These are phyloP conservation scores for Colletotrichum lentis DNA, from an alignment of 2,329 filamentous ascomycete species.

Conservation along the genomic window DNA sequence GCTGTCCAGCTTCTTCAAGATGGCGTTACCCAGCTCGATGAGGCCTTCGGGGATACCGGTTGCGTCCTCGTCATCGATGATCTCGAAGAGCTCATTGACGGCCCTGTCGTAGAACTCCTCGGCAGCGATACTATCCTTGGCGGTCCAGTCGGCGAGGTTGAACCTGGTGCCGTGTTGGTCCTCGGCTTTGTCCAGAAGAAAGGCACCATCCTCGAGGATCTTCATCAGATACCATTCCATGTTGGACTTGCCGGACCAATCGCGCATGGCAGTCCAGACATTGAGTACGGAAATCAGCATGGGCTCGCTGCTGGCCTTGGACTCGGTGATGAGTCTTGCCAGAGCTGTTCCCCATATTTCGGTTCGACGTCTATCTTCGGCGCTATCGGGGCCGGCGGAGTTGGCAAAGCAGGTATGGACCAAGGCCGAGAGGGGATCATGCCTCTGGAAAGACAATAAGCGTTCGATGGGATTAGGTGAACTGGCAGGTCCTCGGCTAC, in stretches of 20 bases:
- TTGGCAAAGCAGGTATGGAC: slow-evolving; percentile 91
- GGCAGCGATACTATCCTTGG: slow-evolving; percentile 81
- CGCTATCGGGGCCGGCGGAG: slow-evolving; percentile 80
- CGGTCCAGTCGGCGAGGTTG: slow-evolving; percentile 76
- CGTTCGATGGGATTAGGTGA: slow-evolving; percentile 77
- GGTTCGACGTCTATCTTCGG: slow-evolving; percentile 80
- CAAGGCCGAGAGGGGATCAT: slow-evolving; percentile 84
- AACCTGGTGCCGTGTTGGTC: slow-evolving; percentile 76
- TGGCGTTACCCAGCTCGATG: slow-evolving; percentile 83
- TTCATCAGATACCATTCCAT: slow-evolving; percentile 96
- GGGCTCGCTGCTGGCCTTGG: slow-evolving; percentile 78
- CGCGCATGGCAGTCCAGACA: slow-evolving; percentile 84
- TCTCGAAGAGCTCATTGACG: slow-evolving; percentile 80
- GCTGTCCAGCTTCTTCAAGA: slow-evolving; percentile 77
- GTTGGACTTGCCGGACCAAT: slow-evolving; percentile 88
- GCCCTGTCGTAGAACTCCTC: slow-evolving; percentile 90
- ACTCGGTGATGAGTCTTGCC: slow-evolving; percentile 80
- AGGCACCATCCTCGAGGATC: slow-evolving; percentile 90
- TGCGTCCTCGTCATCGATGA: slow-evolving; percentile 84
- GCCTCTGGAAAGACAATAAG: slow-evolving; percentile 86
- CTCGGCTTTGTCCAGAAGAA: slow-evolving; percentile 85
- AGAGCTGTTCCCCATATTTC: slow-evolving; percentile 90
- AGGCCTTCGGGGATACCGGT: slow-evolving; percentile 88
- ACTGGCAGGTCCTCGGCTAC: slow-evolving; percentile 45
- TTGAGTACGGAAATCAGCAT: slow-evolving; percentile 86